Percentiles rank a stretch among this genome's conserved stretches.
Conservation (phyloP, 805 yeast species). For the Kazachstania bromeliacearum region DNA sequence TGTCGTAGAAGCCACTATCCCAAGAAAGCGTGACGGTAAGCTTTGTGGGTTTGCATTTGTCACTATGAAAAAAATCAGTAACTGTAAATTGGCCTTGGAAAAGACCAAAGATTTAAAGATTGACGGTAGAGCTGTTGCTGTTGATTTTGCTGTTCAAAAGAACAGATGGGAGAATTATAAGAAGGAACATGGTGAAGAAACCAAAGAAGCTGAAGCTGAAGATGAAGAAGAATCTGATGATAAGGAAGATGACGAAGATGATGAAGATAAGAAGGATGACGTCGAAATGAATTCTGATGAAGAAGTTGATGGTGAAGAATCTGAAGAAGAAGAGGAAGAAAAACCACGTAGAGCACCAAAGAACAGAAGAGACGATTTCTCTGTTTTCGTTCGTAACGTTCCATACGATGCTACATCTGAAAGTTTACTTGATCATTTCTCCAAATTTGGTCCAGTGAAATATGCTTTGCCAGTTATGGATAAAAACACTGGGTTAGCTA, state of each 20-base stretch:
- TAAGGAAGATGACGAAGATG: slow-evolving; percentile 28
- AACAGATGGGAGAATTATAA: slow-evolving; percentile 63
- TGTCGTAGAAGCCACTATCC: slow-evolving; percentile 81
- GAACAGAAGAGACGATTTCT: slow-evolving; percentile 59
- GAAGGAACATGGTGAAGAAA: slow-evolving; percentile 36
- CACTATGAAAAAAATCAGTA: slow-evolving; percentile 67
- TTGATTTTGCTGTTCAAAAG: slow-evolving; percentile 87
- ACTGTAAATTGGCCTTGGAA: slow-evolving; percentile 76
- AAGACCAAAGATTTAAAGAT: slow-evolving; percentile 67
- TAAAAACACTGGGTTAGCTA: slow-evolving; percentile 73
- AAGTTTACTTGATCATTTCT: slow-evolving; percentile 64
- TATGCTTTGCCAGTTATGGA: slow-evolving; percentile 93
- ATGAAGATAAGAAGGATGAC: slow-evolving; percentile 31
- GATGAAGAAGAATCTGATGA: slow-evolving; percentile 34
- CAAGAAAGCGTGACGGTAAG: slow-evolving; percentile 76
- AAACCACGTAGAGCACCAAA: slow-evolving; percentile 26
- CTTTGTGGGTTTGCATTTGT: slow-evolving; percentile 95
- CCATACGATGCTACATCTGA: slow-evolving; percentile 92
- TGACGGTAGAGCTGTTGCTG: slow-evolving; percentile 86
- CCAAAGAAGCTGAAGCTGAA: slow-evolving; percentile 32
- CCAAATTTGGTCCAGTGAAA: slow-evolving; percentile 73
- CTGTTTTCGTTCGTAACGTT: slow-evolving; percentile 82
- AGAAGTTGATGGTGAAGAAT: slow-evolving; percentile 24
- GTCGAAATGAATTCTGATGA: slow-evolving; percentile 31
- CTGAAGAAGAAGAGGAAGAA: slow-evolving; percentile 28